These are phyloP conservation scores for Cryptococcus sp. DNA, from an alignment of 1,284 basidiomycete species.

Conservation along the genomic window DNA sequence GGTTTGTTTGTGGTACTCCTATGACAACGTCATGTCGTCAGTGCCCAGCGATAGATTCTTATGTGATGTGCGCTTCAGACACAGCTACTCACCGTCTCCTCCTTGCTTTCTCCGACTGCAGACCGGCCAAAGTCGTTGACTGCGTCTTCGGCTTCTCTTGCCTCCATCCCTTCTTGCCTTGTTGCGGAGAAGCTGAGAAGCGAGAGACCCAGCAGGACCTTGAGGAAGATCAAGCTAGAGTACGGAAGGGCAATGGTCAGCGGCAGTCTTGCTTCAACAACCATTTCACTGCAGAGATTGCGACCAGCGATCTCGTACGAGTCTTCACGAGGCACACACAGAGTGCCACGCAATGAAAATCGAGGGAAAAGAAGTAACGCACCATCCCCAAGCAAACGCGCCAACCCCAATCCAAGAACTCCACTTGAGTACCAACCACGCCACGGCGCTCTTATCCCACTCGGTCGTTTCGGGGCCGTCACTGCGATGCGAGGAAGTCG, in stretches of 20 bases:
- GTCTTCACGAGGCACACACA: too few species aligned
- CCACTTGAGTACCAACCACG: slow-evolving; percentile 60
- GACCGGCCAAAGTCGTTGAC: slow-evolving; percentile 83
- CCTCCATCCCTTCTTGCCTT: slow-evolving; percentile 73
- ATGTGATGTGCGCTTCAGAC: background rate
- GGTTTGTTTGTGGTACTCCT: slow-evolving; percentile 79
- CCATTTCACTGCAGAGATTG: too few species aligned
- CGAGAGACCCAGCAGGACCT: slow-evolving; percentile 84
- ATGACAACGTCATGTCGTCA: slow-evolving; percentile 6
- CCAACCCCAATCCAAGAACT: slow-evolving; percentile 65
- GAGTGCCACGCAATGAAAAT: background rate
- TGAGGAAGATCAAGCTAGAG: slow-evolving; percentile 73
- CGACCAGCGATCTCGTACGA: background rate
- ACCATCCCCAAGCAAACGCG: slow-evolving; percentile 80
- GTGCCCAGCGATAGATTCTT: background rate
- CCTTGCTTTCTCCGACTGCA: slow-evolving; percentile 81
- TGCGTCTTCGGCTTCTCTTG: slow-evolving; percentile 66
- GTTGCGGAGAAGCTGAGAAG: slow-evolving; percentile 79
- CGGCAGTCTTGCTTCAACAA: background rate
- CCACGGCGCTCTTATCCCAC: slow-evolving; percentile 38
- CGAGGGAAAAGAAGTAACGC: slow-evolving; percentile 12
- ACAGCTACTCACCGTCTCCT: slow-evolving; percentile 68
- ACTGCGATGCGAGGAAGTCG: slow-evolving; percentile 50
- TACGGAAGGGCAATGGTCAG: background rate
- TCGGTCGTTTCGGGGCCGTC: slow-evolving; percentile 21